Evolutionary conservation across 2,329 filamentous ascomycete species (phyloP).

Genomic region (Ophiobolus disseminans): DNA sequence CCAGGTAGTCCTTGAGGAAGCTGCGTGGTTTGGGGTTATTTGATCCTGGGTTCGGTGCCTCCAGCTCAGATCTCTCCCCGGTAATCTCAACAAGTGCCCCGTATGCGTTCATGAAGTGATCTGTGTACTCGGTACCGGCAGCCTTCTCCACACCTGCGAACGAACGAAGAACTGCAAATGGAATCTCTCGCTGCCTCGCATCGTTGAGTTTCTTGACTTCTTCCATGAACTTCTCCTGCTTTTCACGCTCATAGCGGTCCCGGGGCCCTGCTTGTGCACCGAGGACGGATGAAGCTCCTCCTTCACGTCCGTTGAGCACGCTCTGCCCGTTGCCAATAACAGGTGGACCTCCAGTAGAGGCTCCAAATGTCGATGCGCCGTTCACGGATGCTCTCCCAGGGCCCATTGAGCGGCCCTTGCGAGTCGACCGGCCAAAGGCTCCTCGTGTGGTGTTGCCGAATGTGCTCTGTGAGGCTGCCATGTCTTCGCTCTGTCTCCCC

Average conservation of each 20-base stretch:
- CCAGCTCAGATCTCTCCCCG: slow-evolving; percentile 66
- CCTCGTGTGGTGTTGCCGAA: slow-evolving; percentile 47
- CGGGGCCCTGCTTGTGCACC: slow-evolving; percentile 64
- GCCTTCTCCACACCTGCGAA: slow-evolving; percentile 77
- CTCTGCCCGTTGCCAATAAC: slow-evolving; percentile 81
- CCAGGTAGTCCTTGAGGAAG: slow-evolving; percentile 78
- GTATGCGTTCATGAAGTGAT: slow-evolving; percentile 82
- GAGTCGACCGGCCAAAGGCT: slow-evolving; percentile 62
- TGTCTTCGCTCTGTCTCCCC: slow-evolving; percentile 53
- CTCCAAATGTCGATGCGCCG: slow-evolving; percentile 60
- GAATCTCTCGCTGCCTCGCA: slow-evolving; percentile 68
- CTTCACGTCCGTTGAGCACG: slow-evolving; percentile 66
- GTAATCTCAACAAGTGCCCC: slow-evolving; percentile 80
- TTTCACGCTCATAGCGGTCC: slow-evolving; percentile 79
- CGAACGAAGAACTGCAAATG: slow-evolving; percentile 77
- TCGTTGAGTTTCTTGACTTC: slow-evolving; percentile 81
- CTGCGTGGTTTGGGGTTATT: slow-evolving; percentile 75
- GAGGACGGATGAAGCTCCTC: slow-evolving; percentile 63
- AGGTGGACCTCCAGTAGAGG: slow-evolving; percentile 74
- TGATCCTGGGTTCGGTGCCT: slow-evolving; percentile 62
- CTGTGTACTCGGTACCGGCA: slow-evolving; percentile 73
- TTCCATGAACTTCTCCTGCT: slow-evolving; percentile 80
- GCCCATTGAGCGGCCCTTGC: slow-evolving; percentile 50
- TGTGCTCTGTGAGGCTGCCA: slow-evolving; percentile 46
- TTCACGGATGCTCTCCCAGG: slow-evolving; percentile 43